phyloP scores from a whole-genome alignment of 2,329 filamentous ascomycete genomes.

The Paracoccidioides brasiliensis region DNA sequence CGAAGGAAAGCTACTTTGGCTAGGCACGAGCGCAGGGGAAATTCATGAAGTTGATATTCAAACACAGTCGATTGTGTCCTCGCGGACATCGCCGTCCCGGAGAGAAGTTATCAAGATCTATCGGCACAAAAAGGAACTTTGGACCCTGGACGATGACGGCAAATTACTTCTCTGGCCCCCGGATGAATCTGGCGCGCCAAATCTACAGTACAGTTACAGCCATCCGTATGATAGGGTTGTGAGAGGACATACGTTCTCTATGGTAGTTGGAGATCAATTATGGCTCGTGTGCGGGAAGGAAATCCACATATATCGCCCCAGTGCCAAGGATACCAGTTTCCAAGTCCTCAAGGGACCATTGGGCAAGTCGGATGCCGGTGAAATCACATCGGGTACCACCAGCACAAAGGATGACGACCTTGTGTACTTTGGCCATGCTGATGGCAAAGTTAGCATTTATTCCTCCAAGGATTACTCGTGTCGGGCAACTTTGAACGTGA shows the following conservation, averaged over 20 bases:
- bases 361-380: slow-evolving; percentile 59
- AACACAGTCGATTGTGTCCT: slow-evolving; percentile 56
- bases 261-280: slow-evolving; percentile 69
- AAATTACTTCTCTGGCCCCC: slow-evolving; percentile 78
- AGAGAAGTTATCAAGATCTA: slow-evolving; percentile 74
- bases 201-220: slow-evolving; percentile 58
- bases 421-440: slow-evolving; percentile 80
- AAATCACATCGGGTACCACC: slow-evolving; percentile 72
- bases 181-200: slow-evolving; percentile 59
- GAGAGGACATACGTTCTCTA: slow-evolving; percentile 73
- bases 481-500: slow-evolving; percentile 69
- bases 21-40: slow-evolving; percentile 80
- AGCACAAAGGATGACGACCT: slow-evolving; percentile 62
- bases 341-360: slow-evolving; percentile 63
- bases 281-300: slow-evolving; percentile 86
- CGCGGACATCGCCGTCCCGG: slow-evolving; percentile 61
- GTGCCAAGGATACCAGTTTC: slow-evolving; percentile 56
- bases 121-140: slow-evolving; percentile 76
- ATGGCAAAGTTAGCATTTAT: slow-evolving; percentile 93
- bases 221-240: slow-evolving; percentile 57
- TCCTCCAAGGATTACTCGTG: slow-evolving; percentile 64
- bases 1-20: slow-evolving; percentile 73
- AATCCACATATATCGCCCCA: slow-evolving; percentile 69
- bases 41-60: slow-evolving; percentile 76
- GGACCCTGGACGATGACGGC: slow-evolving; percentile 85